Evolutionary conservation across 352 stramenopile species (phyloP), one percentile per base, ranked within the genome.

Genomic region (Globisporangium perplexum): DNA sequence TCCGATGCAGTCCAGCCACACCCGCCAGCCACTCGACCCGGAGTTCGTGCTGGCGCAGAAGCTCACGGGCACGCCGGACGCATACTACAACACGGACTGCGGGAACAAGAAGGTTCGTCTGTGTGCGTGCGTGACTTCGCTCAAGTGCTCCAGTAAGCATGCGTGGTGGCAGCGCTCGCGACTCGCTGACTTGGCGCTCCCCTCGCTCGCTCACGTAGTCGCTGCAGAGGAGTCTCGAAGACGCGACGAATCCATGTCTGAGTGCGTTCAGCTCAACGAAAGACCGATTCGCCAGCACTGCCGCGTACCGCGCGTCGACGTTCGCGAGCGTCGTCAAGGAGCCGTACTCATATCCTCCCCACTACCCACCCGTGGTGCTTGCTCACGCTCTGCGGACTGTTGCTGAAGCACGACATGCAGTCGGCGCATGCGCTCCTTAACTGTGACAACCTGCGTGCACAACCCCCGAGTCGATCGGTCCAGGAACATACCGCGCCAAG

Each of bases 251-350:
- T 28, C 74, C 69, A 18, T 89, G 69, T 31, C 51, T 67, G 49
- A 69, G 65, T 14, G 65, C 70, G 1, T 89, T 89, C 48, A 84
- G 68, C 46, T 88, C 79, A 11, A 71, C 66, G 23, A 85, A 77
- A 66, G 74, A 89, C 46, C 65, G 78, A 2, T 86, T 87, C 57
- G 76, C 74, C 18, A 89, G 75, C 47, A 74, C 79, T 0, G 76
- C 71, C 1, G 79, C 76, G 17, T 90, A 88, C 60, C 74, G 76
- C 10, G 62, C 76, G 23, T 88, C 72, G 6, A 86, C 70, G 3
- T 90, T 88, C 53, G 74, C 76, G 30, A 87, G 74, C 42, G 70
- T 90, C 24, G 78, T 84, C 15, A 90, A 86, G 35, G 79, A 90
- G 50, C 76, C 76, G 5, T 90, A 83, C 53, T 62, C 49, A 59